A percentile compares a stretch with the other conserved stretches of the same genome.
Conservation (phyloP, 2,329 filamentous ascomycete genomes). For the Lojkania enalia region DNA sequence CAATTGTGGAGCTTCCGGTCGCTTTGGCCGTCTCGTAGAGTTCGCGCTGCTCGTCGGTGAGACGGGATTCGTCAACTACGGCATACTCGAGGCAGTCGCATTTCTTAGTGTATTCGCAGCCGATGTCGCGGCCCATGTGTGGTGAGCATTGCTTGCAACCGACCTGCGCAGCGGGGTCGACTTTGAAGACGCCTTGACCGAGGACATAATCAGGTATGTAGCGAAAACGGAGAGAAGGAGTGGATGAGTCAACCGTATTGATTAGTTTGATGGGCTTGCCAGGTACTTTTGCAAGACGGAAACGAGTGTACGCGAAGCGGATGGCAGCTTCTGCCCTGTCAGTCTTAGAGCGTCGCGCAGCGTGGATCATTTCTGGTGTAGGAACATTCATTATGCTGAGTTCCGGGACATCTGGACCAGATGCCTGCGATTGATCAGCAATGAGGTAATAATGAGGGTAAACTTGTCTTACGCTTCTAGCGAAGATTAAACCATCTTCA, state of each 20-base stretch:
- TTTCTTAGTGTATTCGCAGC: conserved; percentile 64
- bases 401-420: conserved; percentile 20
- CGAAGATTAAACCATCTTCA: conserved; percentile 42
- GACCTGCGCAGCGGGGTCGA: conserved; percentile 64
- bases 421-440: conserved; percentile 13
- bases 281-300: conserved; percentile 31
- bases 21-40: conserved; percentile 22
- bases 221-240: conserved; percentile 64
- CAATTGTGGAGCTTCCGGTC: conserved; percentile 33
- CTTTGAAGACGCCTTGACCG: conserved; percentile 61
- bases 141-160: conserved; percentile 67
- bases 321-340: conserved; percentile 42
- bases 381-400: conserved; percentile 41
- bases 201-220: conserved; percentile 69
- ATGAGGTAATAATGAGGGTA: neutral
- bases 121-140: conserved; percentile 54
- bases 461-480: conserved; percentile 32
- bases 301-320: conserved; percentile 42
- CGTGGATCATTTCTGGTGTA: conserved; percentile 40
- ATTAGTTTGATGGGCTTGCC: conserved; percentile 59
- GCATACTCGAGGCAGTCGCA: conserved; percentile 73
- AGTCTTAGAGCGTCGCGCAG: conserved; percentile 31
- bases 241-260: conserved; percentile 62
- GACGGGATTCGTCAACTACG: conserved; percentile 49
- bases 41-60: conserved; percentile 18